These are phyloP conservation scores for Exophiala viscosa DNA, from an alignment of 2,329 filamentous ascomycete genomes.

Conservation along the genomic window DNA sequence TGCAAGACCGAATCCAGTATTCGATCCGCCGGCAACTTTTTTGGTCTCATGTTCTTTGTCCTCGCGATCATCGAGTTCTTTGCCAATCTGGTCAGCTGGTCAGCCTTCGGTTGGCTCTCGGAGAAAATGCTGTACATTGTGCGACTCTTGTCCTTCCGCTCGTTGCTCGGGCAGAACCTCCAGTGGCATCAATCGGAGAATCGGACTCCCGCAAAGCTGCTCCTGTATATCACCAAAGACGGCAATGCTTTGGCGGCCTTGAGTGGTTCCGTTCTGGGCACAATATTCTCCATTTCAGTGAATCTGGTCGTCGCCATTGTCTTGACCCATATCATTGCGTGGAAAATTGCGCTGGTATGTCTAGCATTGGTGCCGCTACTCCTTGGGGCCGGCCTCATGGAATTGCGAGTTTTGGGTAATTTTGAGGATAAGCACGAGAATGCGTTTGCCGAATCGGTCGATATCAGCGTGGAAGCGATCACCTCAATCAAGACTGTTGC, in stretches of 20 bases:
- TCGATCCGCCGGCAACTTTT: conserved; percentile 50
- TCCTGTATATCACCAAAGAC: conserved; percentile 68
- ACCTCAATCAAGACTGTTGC: conserved; percentile 52
- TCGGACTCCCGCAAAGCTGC: conserved; percentile 58
- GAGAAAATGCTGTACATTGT: conserved; percentile 20
- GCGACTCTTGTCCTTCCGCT: conserved; percentile 23
- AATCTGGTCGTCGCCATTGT: conserved; percentile 67
- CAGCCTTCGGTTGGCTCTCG: conserved; percentile 28
- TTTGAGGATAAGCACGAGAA: conserved; percentile 55
- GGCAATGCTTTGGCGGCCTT: conserved; percentile 64
- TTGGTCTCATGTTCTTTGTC: conserved; percentile 58
- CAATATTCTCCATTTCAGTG: conserved; percentile 40
- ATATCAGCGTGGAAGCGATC: conserved; percentile 51
- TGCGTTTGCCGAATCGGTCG: conserved; percentile 50
- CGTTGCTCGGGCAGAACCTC: conserved; percentile 21
- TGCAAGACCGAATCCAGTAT: conserved; percentile 51
- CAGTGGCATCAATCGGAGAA: conserved; percentile 62
- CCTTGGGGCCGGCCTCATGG: conserved; percentile 55
- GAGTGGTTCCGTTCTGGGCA: conserved; percentile 34
- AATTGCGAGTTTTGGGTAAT: conserved; percentile 48
- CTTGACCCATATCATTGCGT: conserved; percentile 66
- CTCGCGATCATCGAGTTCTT: conserved; percentile 59
- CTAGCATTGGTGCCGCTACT: conserved; percentile 66
- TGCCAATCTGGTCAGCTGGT: conserved; percentile 58
- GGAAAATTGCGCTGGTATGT: conserved; percentile 71